Percentiles rank a stretch among this genome's conserved stretches.
Conservation (phyloP, 331 rosid species). For the Saraca asoca region DNA sequence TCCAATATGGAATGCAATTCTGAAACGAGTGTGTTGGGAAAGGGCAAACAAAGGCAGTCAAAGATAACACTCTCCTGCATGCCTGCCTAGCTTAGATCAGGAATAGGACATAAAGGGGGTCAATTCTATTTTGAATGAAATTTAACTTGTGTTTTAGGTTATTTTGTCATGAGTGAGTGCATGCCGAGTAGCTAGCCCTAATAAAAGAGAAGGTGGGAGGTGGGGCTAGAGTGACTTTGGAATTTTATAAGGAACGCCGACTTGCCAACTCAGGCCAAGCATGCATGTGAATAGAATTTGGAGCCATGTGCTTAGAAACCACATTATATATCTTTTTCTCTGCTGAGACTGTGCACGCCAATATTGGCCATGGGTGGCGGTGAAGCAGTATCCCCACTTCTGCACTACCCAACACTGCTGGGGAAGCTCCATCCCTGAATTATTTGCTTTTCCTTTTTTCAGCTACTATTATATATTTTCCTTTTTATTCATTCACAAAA, state of each 20-base stretch:
- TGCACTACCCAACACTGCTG: slow-evolving; percentile 26
- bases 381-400: slow-evolving; percentile 44
- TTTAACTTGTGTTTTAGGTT: no score
- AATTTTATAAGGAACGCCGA: not conserved
- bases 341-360: slow-evolving; percentile 36
- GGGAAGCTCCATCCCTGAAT: not conserved
- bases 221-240: not conserved
- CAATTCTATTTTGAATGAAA: not conserved
- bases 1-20: slow-evolving; percentile 38
- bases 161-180: no score
- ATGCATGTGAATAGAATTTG: slow-evolving; percentile 44
- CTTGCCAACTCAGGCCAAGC: slow-evolving; percentile 29
- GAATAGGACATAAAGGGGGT: slow-evolving; percentile 15
- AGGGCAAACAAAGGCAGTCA: slow-evolving; percentile 36
- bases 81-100: slow-evolving; percentile 27
- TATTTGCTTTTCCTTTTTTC: not conserved
- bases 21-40: slow-evolving; percentile 41
- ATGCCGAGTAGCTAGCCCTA: no score
- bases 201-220: no score
- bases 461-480: not conserved
- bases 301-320: slow-evolving; percentile 35
- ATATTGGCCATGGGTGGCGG: slow-evolving; percentile 50
- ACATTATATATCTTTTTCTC: slow-evolving; percentile 28
- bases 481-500: slow-evolving; percentile 23
- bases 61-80: not conserved